A percentile compares a stretch with the other conserved stretches of the same genome.
Conservation (phyloP, 75 land plant genomes). For the Cryptomeria japonica region DNA sequence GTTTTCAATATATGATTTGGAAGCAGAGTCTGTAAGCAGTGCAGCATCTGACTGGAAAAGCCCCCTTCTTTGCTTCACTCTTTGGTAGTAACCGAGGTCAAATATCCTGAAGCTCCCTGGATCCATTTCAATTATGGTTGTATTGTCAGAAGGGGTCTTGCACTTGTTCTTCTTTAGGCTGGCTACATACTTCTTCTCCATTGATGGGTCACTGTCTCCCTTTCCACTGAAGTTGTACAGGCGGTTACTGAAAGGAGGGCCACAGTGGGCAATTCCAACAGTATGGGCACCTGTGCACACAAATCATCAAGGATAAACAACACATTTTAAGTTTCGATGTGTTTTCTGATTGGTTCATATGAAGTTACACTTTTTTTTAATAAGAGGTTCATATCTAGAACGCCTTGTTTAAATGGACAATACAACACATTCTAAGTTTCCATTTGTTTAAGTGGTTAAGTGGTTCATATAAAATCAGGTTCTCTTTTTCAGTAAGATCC, state of each 20-base stretch:
- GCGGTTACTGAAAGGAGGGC: conserved; percentile 14
- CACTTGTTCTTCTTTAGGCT: background rate
- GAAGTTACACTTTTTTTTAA: no score
- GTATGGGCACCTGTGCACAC: conserved; percentile 22
- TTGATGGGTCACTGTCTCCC: conserved; percentile 25
- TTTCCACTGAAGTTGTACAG: conserved; percentile 36
- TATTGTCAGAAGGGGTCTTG: background rate
- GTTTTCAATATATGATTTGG: background rate
- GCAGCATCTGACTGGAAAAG: conserved; percentile 22
- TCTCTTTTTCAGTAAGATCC: no score
- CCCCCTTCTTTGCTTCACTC: background rate
- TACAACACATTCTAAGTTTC: no score
- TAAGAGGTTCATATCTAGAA: no score
- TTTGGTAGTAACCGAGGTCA: conserved; percentile 7
- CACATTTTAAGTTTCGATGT: no score
- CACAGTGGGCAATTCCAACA: conserved; percentile 17
- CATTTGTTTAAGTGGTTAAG: no score
- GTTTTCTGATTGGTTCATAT: no score
- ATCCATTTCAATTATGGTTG: conserved; percentile 7
- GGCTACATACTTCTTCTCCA: conserved; percentile 15
- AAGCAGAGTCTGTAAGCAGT: background rate
- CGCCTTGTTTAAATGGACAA: no score
- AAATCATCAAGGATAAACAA: no score
- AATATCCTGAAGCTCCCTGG: background rate
- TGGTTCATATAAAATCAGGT: no score